These are phyloP conservation scores for Sporothrix brasiliensis DNA, from an alignment of 2,329 filamentous ascomycete genomes.

Conservation along the genomic window DNA sequence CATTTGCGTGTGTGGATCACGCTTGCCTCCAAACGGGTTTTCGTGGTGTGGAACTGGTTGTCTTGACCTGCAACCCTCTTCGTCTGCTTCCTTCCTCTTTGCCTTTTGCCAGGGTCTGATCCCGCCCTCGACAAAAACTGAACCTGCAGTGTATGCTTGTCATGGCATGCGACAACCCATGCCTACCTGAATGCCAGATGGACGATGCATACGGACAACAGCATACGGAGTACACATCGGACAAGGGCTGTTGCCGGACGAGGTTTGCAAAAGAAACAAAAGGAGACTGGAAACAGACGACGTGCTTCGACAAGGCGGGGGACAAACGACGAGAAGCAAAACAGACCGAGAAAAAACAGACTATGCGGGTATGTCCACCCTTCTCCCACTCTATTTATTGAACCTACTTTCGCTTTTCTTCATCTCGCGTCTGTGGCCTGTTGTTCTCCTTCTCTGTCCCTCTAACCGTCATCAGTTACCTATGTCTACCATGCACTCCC, in stretches of 20 bases:
- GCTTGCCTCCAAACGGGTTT: constrained; percentile 12
- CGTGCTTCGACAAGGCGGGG: neutral
- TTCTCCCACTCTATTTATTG: constrained; percentile 1
- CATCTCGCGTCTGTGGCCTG: neutral
- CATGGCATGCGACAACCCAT: constrained; percentile 16
- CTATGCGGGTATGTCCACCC: constrained; percentile 26
- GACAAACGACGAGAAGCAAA: neutral
- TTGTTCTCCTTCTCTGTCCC: neutral
- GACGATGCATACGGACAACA: neutral
- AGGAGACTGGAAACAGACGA: neutral
- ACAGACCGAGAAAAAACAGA: constrained; percentile 17
- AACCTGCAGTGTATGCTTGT: constrained; percentile 16
- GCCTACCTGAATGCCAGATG: constrained; percentile 14
- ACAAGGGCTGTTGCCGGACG: neutral
- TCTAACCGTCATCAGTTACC: neutral
- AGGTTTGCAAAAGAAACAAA: neutral
- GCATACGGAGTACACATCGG: neutral
- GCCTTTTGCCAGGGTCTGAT: neutral
- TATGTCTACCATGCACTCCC: neutral
- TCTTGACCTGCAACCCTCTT: neutral
- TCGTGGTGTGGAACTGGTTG: neutral
- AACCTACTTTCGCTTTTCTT: neutral
- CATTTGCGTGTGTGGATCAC: constrained; percentile 16
- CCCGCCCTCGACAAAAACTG: neutral
- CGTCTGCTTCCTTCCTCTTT: neutral